Conservation (phyloP, 1,284 basidiomycete genomes). For the Athelia psychrophila region DNA sequence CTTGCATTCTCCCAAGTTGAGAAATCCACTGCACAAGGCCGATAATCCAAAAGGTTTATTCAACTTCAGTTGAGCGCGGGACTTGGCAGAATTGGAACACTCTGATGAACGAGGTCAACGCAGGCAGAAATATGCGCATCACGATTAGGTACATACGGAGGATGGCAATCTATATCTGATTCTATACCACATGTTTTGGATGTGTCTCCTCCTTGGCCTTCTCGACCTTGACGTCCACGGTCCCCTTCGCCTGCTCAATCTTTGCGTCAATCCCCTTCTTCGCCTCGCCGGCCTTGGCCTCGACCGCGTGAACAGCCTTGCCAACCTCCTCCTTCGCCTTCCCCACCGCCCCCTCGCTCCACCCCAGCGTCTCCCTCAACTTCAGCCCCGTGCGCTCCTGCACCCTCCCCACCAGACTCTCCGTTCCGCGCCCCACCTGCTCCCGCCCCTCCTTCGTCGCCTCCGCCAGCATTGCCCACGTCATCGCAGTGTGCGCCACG, state of each 20-base stretch:
- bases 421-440: background rate
- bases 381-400: background rate
- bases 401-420: background rate
- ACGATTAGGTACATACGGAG: no score
- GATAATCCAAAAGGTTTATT: no score
- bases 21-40: no score
- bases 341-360: background rate
- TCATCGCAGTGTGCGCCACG: slow-evolving; percentile 59
- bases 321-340: background rate
- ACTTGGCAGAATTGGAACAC: no score
- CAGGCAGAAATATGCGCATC: no score
- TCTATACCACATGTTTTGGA: no score
- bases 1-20: no score
- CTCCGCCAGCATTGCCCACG: slow-evolving; percentile 33
- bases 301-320: background rate
- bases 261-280: background rate
- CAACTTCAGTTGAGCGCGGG: no score
- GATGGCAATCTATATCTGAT: no score
- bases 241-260: background rate
- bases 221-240: background rate
- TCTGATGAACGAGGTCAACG: no score
- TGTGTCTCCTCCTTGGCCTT: background rate
- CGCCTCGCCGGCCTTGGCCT: background rate
- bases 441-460: background rate
- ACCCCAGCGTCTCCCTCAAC: background rate